Evolutionary conservation across 371 early-diverging fungal species (phyloP), one percentile per base, ranked within the genome.

Genomic region (Circinella minor): DNA sequence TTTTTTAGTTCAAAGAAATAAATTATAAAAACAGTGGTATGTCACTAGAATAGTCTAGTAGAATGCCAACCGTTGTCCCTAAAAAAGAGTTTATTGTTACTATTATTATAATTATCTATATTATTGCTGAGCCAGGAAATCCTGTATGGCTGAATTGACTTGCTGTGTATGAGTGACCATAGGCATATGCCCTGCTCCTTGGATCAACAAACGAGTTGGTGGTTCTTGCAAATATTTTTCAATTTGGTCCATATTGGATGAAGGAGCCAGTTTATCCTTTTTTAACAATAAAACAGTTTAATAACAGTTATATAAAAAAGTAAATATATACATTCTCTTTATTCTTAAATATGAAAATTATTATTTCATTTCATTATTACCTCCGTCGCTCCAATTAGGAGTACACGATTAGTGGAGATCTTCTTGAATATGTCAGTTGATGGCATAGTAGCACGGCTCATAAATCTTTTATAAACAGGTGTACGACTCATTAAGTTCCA

Each of bases 401-500:
- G 65, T 10, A 89, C 78, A 20, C 39, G 36, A 3, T 86, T 87
- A 34, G 84, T 77, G 14, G 72, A 75, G 11, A 92, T 81, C 34
- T 69, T 65, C 9, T 73, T 55, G 65, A 86, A 90, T 13, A 78
- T 75, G 4, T 75, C 71, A 36, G 62, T 67, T 1, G 69, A 68
- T 1, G 90, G 87, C 60, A 82, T 84, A 8, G 62, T 69, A 9
- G 83, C 78, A 11, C 91, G 90, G 37, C 66, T 61, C 15, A 85
- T 70, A 39, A 85, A 75, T 15, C 86, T 62, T 72, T 87, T 89
- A 63, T 85, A 81, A 0, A 89, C 84, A 17, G 76, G 61, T 1
- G 90, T 88, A 27, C 72, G 79, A 43, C 88, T 84, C 47, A 75
- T 78, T 63, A 80, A 67, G 74, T 92, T 92, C 91, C 91, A 92